Evolutionary conservation across 2,329 filamentous ascomycete genomes (phyloP).

Genomic region (Colletotrichum higginsianum): DNA sequence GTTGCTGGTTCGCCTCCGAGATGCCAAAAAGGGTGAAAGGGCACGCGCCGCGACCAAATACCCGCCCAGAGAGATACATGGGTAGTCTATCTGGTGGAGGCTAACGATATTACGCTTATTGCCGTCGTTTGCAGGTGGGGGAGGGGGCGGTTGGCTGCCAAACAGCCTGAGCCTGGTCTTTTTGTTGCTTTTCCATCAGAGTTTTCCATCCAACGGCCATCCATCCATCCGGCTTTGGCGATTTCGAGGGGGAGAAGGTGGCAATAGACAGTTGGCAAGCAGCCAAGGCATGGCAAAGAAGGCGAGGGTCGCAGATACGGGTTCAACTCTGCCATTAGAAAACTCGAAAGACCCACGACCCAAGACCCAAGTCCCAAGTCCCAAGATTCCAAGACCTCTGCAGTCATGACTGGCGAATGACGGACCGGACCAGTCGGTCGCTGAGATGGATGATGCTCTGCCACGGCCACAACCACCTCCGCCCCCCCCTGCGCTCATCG

Average conservation of each 20-base stretch:
- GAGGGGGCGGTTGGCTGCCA: not conserved
- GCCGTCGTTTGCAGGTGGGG: not conserved
- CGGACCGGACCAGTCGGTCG: not conserved
- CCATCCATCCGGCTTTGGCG: not conserved
- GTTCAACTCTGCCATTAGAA: not conserved
- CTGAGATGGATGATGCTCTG: not conserved
- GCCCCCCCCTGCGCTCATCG: slow-evolving; percentile 9
- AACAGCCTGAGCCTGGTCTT: too few species aligned
- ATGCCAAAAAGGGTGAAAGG: not conserved
- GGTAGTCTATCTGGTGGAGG: slow-evolving; percentile 31
- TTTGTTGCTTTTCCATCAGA: not conserved
- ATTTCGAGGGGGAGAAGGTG: not conserved
- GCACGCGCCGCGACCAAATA: not conserved
- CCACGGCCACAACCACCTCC: not conserved
- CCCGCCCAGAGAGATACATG: slow-evolving; percentile 15
- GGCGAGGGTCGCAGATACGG: not conserved
- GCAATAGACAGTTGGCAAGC: not conserved
- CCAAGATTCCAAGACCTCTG: not conserved
- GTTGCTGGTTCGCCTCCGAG: not conserved
- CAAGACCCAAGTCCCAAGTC: not conserved
- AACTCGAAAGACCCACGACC: not conserved
- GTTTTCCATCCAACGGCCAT: not conserved
- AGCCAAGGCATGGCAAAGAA: not conserved
- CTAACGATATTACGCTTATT: slow-evolving; percentile 26
- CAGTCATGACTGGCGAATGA: slow-evolving; percentile 22